phyloP scores from a whole-genome alignment of 805 yeast genomes.

The Lipomyces anomalus region DNA sequence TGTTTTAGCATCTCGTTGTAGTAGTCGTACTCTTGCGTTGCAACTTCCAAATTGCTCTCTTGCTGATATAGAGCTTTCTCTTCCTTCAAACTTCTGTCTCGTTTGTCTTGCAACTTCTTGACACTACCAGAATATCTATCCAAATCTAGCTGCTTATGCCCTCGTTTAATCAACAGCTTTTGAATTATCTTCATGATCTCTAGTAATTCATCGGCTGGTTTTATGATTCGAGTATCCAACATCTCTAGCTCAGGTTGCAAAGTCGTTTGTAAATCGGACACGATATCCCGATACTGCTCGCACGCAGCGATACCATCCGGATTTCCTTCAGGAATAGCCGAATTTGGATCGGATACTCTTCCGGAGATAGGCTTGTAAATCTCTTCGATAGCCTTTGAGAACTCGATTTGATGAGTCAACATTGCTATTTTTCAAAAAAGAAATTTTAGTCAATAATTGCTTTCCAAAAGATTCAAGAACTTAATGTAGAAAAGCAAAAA shows the following conservation, averaged over 20 bases:
- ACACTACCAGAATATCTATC: conserved; percentile 73
- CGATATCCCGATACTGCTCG: conserved; percentile 84
- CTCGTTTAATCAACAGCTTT: conserved; percentile 92
- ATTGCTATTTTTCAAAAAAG: conserved; percentile 36
- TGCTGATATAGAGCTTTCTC: conserved; percentile 86
- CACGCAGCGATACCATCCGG: conserved; percentile 96
- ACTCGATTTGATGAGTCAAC: conserved; percentile 89
- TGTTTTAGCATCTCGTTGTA: conserved; percentile 89
- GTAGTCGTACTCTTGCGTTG: conserved; percentile 93
- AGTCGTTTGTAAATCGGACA: conserved; percentile 75
- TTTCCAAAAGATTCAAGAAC: neutral
- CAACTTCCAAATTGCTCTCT: conserved; percentile 82
- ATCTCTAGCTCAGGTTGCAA: conserved; percentile 89
- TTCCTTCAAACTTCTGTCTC: conserved; percentile 78
- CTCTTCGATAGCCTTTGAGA: conserved; percentile 92
- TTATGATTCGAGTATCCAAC: conserved; percentile 81
- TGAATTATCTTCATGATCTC: conserved; percentile 75
- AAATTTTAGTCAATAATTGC: neutral
- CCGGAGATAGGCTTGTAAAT: conserved; percentile 96
- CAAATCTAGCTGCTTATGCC: conserved; percentile 89
- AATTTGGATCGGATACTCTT: conserved; percentile 80
- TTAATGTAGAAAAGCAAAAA: neutral
- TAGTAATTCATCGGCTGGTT: conserved; percentile 86
- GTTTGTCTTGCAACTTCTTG: conserved; percentile 71
- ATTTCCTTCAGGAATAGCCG: conserved; percentile 82